Conservation (phyloP, 768 basidiomycete species). For the Tubosaeta sp. region DNA sequence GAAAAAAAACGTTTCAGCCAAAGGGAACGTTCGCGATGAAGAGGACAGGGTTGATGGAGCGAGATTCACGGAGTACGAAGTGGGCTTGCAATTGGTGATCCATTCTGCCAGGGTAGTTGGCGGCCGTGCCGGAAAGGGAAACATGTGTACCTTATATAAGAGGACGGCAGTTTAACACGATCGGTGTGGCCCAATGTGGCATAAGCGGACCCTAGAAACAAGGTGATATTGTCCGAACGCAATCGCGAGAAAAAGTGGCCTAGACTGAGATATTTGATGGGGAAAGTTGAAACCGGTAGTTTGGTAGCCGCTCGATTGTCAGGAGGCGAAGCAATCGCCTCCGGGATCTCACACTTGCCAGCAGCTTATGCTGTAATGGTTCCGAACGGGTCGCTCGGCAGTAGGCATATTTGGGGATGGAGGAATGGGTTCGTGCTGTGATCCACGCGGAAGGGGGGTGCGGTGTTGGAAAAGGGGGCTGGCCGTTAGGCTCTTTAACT, state of each 20-base stretch:
- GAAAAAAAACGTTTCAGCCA: slow-evolving; percentile 15
- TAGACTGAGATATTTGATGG: slow-evolving; percentile 28
- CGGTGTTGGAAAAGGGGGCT: slow-evolving; percentile 27
- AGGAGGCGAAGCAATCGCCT: slow-evolving; percentile 31
- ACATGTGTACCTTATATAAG: slow-evolving; percentile 19
- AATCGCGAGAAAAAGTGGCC: slow-evolving; percentile 25
- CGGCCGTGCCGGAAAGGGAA: slow-evolving; percentile 18
- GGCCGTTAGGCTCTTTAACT: slow-evolving; percentile 43
- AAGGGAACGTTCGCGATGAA: neutral
- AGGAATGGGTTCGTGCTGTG: slow-evolving; percentile 16
- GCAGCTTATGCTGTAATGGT: slow-evolving; percentile 28
- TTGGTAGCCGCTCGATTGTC: slow-evolving; percentile 31
- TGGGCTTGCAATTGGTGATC: slow-evolving; percentile 27
- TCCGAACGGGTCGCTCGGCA: slow-evolving; percentile 28
- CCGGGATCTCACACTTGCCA: slow-evolving; percentile 31
- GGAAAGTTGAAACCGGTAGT: slow-evolving; percentile 27
- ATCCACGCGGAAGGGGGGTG: slow-evolving; percentile 22
- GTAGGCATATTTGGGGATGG: slow-evolving; percentile 20
- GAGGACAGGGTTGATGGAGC: slow-evolving; percentile 16
- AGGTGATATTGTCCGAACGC: slow-evolving; percentile 14
- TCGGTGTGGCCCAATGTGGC: slow-evolving; percentile 19
- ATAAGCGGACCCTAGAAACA: slow-evolving; percentile 33
- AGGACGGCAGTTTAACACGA: slow-evolving; percentile 25
- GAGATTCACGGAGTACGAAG: slow-evolving; percentile 20
- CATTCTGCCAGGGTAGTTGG: slow-evolving; percentile 10